Evolutionary conservation across 192 early-diverging fungal genomes (phyloP).

Genomic region (Coemansia sp.): DNA sequence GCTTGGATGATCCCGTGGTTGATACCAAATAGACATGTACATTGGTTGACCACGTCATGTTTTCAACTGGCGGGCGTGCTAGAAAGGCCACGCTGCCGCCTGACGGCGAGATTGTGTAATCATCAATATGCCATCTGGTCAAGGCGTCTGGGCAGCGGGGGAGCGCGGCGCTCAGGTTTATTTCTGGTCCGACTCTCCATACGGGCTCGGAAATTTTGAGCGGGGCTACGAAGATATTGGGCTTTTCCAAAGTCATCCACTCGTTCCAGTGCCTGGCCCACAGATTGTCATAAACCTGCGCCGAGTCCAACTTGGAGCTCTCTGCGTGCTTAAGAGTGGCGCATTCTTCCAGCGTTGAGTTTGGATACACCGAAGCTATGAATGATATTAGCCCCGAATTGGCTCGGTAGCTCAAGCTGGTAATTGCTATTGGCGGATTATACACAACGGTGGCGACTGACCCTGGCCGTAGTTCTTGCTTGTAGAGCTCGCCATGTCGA

Average conservation of each 20-base stretch:
- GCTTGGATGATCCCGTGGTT: slow-evolving; percentile 29
- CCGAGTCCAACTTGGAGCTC: slow-evolving; percentile 51
- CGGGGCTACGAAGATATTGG: slow-evolving; percentile 57
- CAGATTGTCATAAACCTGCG: slow-evolving; percentile 61
- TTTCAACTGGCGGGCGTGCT: slow-evolving; percentile 54
- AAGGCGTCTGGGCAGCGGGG: slow-evolving; percentile 56
- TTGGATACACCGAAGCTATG: slow-evolving; percentile 26
- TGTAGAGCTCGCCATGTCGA: slow-evolving; percentile 18
- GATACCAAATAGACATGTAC: slow-evolving; percentile 62
- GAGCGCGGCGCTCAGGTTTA: slow-evolving; percentile 23
- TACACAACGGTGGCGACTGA: slow-evolving; percentile 5
- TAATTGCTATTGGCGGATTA: slow-evolving; percentile 19
- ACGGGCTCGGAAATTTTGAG: slow-evolving; percentile 34
- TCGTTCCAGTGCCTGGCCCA: slow-evolving; percentile 78
- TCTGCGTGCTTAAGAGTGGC: slow-evolving; percentile 49
- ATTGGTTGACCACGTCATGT: slow-evolving; percentile 70
- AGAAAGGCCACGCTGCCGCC: slow-evolving; percentile 65
- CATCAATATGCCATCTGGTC: slow-evolving; percentile 53
- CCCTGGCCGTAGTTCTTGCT: slow-evolving; percentile 10
- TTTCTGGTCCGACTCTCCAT: slow-evolving; percentile 31
- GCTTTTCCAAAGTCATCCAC: slow-evolving; percentile 58
- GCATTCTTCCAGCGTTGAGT: slow-evolving; percentile 52
- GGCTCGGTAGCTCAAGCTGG: slow-evolving; percentile 14
- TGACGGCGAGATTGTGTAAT: slow-evolving; percentile 62
- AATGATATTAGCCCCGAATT: slow-evolving; percentile 12